Evolutionary conservation across 1,139 yeast species (phyloP).

Genomic region (Yamadazyma buinensis): DNA sequence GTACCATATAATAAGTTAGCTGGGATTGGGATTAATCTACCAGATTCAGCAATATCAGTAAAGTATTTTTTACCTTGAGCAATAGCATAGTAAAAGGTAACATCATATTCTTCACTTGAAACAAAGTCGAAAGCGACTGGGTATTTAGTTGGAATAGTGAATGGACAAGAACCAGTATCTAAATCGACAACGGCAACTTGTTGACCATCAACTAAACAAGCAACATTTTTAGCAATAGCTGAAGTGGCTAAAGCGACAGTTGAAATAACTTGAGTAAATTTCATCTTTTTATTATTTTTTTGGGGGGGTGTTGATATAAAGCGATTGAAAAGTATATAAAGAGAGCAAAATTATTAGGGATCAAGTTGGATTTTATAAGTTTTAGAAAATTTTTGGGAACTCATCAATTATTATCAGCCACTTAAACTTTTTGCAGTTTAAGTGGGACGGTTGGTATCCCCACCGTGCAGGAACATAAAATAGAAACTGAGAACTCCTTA

Average conservation of each 20-base stretch:
- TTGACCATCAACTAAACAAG: slow-evolving; percentile 34
- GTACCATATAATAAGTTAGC: slow-evolving; percentile 26
- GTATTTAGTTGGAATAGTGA: slow-evolving; percentile 28
- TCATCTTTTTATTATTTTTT: slow-evolving; percentile 8
- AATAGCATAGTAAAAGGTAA: slow-evolving; percentile 34
- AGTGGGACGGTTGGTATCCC: too few species aligned
- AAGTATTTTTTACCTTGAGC: slow-evolving; percentile 23
- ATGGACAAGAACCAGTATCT: slow-evolving; percentile 41
- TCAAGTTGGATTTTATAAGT: too few species aligned
- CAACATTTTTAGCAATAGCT: slow-evolving; percentile 30
- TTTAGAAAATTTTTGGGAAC: too few species aligned
- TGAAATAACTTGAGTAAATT: slow-evolving; percentile 12
- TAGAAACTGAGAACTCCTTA: too few species aligned
- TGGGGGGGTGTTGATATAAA: neutral
- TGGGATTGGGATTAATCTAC: slow-evolving; percentile 31
- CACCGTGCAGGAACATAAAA: too few species aligned
- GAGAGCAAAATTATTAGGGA: too few species aligned
- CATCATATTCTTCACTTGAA: slow-evolving; percentile 30
- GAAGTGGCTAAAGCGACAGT: slow-evolving; percentile 20
- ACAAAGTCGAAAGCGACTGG: slow-evolving; percentile 26
- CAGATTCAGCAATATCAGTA: slow-evolving; percentile 36
- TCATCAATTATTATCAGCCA: too few species aligned
- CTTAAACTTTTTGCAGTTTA: too few species aligned
- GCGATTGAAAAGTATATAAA: neutral
- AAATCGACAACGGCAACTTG: slow-evolving; percentile 35